These are phyloP conservation scores for Salvia sclarea DNA, from an alignment of 305 asterid species.

Conservation along the genomic window DNA sequence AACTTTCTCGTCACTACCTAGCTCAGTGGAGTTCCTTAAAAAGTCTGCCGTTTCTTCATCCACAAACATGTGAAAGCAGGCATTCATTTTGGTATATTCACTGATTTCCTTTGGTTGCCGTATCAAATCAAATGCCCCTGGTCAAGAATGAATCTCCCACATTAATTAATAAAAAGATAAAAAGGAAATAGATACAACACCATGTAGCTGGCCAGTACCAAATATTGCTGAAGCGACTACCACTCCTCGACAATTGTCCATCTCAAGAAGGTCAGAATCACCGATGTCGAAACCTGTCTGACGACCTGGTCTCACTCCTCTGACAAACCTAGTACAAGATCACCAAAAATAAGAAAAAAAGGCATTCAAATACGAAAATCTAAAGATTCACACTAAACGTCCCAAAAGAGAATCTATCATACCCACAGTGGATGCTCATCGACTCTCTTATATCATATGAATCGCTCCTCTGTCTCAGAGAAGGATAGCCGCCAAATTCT, in stretches of 20 bases:
- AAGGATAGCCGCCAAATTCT: slow-evolving; percentile 85
- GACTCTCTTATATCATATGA: slow-evolving; percentile 75
- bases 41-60: slow-evolving; percentile 69
- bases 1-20: slow-evolving; percentile 58
- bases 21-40: slow-evolving; percentile 58
- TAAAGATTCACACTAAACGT: slow-evolving; percentile 10
- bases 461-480: slow-evolving; percentile 61
- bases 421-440: slow-evolving; percentile 85
- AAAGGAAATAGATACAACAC: slow-evolving; percentile 6
- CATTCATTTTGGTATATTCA: slow-evolving; percentile 58
- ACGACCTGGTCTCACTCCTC: slow-evolving; percentile 73
- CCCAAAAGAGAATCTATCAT: slow-evolving; percentile 34
- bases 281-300: slow-evolving; percentile 77
- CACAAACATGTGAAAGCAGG: slow-evolving; percentile 82
- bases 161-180: slow-evolving; percentile 29
- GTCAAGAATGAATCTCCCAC: slow-evolving; percentile 26
- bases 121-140: slow-evolving; percentile 84
- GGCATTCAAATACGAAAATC: background rate
- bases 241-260: slow-evolving; percentile 77
- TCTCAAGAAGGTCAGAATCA: slow-evolving; percentile 74
- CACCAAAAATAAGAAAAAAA: slow-evolving; percentile 10
- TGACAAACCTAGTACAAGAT: slow-evolving; percentile 58
- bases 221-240: slow-evolving; percentile 87
- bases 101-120: slow-evolving; percentile 76
- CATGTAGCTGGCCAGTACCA: slow-evolving; percentile 47